These are phyloP conservation scores for thale cress (Arabidopsis thaliana) DNA, from an alignment of 345 rosid species.

Conservation along the genomic window DNA sequence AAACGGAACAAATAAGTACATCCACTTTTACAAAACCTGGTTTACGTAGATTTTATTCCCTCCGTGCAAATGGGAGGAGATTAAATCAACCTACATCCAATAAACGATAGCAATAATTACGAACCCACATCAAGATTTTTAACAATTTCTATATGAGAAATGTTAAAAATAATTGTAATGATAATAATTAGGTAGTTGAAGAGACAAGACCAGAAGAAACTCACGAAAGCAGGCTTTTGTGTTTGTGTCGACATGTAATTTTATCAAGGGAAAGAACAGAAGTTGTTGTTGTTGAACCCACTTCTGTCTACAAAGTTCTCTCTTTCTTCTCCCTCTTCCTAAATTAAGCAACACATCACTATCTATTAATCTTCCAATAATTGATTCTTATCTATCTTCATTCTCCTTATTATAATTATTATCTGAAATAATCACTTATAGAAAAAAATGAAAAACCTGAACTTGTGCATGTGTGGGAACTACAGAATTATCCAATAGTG, in stretches of 20 bases:
- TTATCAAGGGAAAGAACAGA: conserved; percentile 61
- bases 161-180: not conserved
- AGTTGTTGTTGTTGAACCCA: conserved; percentile 56
- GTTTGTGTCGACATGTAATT: conserved; percentile 41
- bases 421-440: not conserved
- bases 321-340: conserved; percentile 61
- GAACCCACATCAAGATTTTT: conserved; percentile 17
- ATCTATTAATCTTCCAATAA: conserved; percentile 15
- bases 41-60: conserved; percentile 33
- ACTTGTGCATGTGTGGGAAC: conserved; percentile 44
- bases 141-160: conserved; percentile 1
- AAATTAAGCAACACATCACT: conserved; percentile 17
- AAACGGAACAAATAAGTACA: conserved; percentile 26
- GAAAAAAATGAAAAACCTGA: conserved; percentile 19
- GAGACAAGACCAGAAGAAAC: conserved; percentile 35
- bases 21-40: conserved; percentile 7
- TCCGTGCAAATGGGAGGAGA: conserved; percentile 30
- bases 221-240: conserved; percentile 41
- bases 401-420: conserved; percentile 9
- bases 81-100: conserved; percentile 22
- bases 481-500: conserved; percentile 44
- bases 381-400: not conserved
- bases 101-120: conserved; percentile 12
- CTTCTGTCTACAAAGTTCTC: conserved; percentile 53
- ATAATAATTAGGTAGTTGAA: conserved; percentile 28